Conservation (phyloP, 495 filamentous ascomycete species). For the Hypoxylon intermedium region DNA sequence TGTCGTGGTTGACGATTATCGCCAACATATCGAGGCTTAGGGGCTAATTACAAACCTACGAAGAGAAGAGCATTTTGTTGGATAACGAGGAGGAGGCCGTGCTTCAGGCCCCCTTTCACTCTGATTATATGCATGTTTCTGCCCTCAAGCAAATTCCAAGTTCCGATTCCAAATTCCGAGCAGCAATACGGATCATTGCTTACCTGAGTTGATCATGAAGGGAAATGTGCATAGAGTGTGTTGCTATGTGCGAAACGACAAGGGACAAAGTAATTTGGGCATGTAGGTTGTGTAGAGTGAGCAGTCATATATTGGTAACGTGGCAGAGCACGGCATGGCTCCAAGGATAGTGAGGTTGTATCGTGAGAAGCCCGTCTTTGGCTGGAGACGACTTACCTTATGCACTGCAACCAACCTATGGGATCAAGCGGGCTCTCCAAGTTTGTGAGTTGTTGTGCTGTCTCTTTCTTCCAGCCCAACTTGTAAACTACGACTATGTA, state of each 20-base stretch:
- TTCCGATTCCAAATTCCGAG: too few relatives aligned
- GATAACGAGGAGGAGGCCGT: not conserved
- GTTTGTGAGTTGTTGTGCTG: not conserved
- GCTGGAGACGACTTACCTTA: not conserved
- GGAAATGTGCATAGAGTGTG: too few relatives aligned
- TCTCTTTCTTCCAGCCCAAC: not conserved
- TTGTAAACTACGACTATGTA: too few relatives aligned
- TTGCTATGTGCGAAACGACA: not conserved
- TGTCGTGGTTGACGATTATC: not conserved
- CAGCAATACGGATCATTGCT: too few relatives aligned
- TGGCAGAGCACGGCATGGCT: not conserved
- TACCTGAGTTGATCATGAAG: too few relatives aligned
- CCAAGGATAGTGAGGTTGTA: not conserved
- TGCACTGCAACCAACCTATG: not conserved
- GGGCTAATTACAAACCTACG: not conserved
- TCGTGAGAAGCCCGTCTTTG: not conserved
- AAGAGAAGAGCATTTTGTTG: not conserved
- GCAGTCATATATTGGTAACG: not conserved
- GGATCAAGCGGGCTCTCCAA: not conserved
- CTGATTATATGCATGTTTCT: constrained; percentile 12
- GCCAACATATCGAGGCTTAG: not conserved
- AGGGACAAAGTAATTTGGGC: not conserved
- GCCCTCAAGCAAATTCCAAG: constrained; percentile 2
- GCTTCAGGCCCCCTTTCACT: constrained; percentile 7
- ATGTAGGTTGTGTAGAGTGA: not conserved